Evolutionary conservation across 2,329 filamentous ascomycete genomes (phyloP).

Genomic region (Bipolaris cookei): DNA sequence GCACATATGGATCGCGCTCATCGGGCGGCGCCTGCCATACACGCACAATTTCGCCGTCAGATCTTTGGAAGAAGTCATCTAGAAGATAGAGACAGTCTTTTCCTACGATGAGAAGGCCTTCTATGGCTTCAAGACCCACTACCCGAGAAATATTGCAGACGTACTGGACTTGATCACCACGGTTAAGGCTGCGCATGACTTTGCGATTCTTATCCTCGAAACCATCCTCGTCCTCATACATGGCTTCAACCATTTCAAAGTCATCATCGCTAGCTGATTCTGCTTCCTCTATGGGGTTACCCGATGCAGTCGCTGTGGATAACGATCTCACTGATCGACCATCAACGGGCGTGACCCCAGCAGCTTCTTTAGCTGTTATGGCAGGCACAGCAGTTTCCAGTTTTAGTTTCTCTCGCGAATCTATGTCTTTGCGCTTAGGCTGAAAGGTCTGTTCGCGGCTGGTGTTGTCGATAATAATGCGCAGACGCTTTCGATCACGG

Average conservation of each 20-base stretch:
- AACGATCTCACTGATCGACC: conserved; percentile 29
- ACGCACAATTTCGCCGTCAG: conserved; percentile 95
- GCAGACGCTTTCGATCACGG: conserved; percentile 89
- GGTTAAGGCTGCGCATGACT: conserved; percentile 91
- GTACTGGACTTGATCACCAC: conserved; percentile 88
- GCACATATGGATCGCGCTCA: conserved; percentile 92
- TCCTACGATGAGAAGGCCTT: conserved; percentile 90
- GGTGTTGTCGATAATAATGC: conserved; percentile 79
- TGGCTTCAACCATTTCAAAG: conserved; percentile 94
- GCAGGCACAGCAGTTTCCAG: conserved; percentile 54
- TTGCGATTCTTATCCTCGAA: conserved; percentile 99
- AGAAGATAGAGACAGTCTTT: conserved; percentile 93
- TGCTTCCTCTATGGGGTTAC: conserved; percentile 49
- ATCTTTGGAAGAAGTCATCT: conserved; percentile 94
- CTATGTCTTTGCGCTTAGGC: conserved; percentile 77
- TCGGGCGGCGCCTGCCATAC: conserved; percentile 92
- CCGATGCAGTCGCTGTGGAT: conserved; percentile 27
- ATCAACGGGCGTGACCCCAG: conserved; percentile 39
- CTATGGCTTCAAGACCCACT: conserved; percentile 88
- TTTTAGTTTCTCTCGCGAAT: conserved; percentile 56
- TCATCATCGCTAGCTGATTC: conserved; percentile 74
- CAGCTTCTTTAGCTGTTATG: conserved; percentile 37
- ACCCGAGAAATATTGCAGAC: conserved; percentile 96
- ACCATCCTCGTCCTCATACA: conserved; percentile 80
- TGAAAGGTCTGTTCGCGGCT: conserved; percentile 74